phyloP scores from a whole-genome alignment of 2,329 filamentous ascomycete genomes.

The Geosmithia putterillii region DNA sequence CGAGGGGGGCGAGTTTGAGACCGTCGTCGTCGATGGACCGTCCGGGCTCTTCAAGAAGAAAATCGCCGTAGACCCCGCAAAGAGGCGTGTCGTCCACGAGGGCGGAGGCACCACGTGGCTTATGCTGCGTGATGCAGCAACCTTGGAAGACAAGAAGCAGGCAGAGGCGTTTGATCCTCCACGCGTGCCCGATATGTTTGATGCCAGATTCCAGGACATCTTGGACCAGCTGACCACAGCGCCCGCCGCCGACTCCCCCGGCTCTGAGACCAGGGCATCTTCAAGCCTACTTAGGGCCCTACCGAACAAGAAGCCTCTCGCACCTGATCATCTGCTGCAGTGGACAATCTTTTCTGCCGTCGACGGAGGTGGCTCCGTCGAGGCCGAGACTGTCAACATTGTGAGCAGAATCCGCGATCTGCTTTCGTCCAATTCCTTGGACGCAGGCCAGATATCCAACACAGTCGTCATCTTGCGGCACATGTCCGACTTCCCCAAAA shows the following conservation, averaged over 20 bases:
- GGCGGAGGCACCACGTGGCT: constrained; percentile 72
- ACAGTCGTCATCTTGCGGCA: constrained; percentile 58
- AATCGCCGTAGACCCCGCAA: constrained; percentile 48
- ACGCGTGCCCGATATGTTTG: constrained; percentile 53
- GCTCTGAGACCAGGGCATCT: not conserved
- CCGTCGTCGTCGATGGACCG: constrained; percentile 75
- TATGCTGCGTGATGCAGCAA: constrained; percentile 42
- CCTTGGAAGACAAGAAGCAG: constrained; percentile 29
- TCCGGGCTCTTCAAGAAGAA: constrained; percentile 55
- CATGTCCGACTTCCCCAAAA: constrained; percentile 65
- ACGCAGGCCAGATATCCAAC: constrained; percentile 32
- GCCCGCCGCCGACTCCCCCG: not conserved
- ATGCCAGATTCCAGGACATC: constrained; percentile 41
- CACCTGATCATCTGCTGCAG: constrained; percentile 9
- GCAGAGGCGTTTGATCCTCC: constrained; percentile 15
- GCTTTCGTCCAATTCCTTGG: constrained; percentile 18
- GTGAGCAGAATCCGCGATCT: constrained; percentile 29
- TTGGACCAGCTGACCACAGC: not conserved
- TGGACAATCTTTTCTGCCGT: constrained; percentile 23
- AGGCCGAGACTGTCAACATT: constrained; percentile 34
- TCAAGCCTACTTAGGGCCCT: not conserved
- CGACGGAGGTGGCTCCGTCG: constrained; percentile 21
- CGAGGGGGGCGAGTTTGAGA: constrained; percentile 95
- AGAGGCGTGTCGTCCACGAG: constrained; percentile 43
- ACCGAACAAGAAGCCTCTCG: constrained; percentile 1